Evolutionary conservation across 352 stramenopile genomes (phyloP), one percentile per base, ranked within the genome.

Genomic region (Phytophthora sp.): DNA sequence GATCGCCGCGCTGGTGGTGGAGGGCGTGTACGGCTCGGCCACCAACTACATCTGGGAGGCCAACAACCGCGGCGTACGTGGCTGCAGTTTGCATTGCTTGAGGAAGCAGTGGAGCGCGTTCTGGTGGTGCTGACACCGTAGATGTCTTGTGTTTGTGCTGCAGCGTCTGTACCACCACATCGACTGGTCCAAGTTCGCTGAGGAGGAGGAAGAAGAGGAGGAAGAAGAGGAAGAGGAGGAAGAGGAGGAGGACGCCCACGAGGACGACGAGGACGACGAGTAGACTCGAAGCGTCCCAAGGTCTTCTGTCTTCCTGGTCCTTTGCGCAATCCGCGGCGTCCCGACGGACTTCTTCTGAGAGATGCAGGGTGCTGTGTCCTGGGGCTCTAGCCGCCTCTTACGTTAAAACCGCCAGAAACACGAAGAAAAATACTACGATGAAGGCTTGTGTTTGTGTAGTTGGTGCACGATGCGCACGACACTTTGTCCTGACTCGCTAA

Each of bases 141-240:
- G 56, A 31, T 28, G 57, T 20, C 30, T 50, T 48, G 21, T 51
- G 11, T 45, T 41, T 20, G 49, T 6, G 20, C 41, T 42, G 1
- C 46, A 94, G 84, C 82, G 87, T 48, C 69, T 95, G 77, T 95
- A 94, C 72, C 83, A 95, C 69, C 87, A 95, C 79, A 86, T 95
- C 28, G 87, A 94, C 79, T 95, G 87, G 87, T 82, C 74, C 30
- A 76, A 94, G 67, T 95, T 95, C 74, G 88, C 89, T 68, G 79
- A 88, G 55, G 83, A 92, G 49, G 87, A 95, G 2, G 87, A 95
- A 37, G 86, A 93, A 54, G 84, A 94, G 28, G 79, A 87, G 18
- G 76, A 84, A 24, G 76, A 63, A 2, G 59, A 66, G 18, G 65
- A 69, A 30, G 61, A 69, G 18, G 69, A 61, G 30, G 64, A 66